phyloP scores from a whole-genome alignment of 2,329 filamentous ascomycete genomes.

The Cyphellophora europaea region DNA sequence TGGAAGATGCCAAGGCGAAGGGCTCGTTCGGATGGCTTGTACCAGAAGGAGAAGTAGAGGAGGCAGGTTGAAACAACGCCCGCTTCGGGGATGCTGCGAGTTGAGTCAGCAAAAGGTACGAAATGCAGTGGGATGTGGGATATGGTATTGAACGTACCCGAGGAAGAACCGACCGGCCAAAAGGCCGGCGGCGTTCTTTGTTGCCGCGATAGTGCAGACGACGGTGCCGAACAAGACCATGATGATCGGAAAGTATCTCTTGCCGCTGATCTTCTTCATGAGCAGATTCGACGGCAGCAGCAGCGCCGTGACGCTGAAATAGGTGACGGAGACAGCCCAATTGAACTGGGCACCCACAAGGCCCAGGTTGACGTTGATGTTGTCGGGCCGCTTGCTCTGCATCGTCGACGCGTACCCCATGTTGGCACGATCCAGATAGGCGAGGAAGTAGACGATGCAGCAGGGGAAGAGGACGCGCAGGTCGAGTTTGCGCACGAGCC shows the following conservation, averaged over 20 bases:
- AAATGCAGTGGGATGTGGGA: slow-evolving; percentile 35
- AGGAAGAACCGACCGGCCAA: slow-evolving; percentile 17
- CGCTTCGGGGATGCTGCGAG: slow-evolving; percentile 15
- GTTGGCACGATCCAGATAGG: slow-evolving; percentile 16
- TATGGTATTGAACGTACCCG: slow-evolving; percentile 35
- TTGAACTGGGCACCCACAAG: slow-evolving; percentile 15
- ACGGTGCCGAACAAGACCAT: slow-evolving; percentile 29
- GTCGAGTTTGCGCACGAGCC: slow-evolving; percentile 16
- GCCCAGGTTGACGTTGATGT: slow-evolving; percentile 7
- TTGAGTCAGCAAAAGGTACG: slow-evolving; percentile 33
- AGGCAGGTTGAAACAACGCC: slow-evolving; percentile 18
- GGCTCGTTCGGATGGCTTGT: slow-evolving; percentile 19
- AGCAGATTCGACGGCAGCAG: slow-evolving; percentile 15
- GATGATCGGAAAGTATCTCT: slow-evolving; percentile 32
- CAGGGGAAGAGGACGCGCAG: slow-evolving; percentile 11
- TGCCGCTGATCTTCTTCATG: slow-evolving; percentile 16
- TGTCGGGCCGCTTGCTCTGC: slow-evolving; percentile 8
- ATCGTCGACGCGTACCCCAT: slow-evolving; percentile 15
- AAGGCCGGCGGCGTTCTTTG: slow-evolving; percentile 10
- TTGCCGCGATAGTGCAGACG: slow-evolving; percentile 14
- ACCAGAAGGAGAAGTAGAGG: slow-evolving; percentile 21
- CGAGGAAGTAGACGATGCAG: slow-evolving; percentile 16
- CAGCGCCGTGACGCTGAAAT: slow-evolving; percentile 14
- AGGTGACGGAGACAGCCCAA: slow-evolving; percentile 17
- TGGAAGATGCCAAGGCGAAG: slow-evolving; percentile 18